Evolutionary conservation across 2,329 filamentous ascomycete genomes (phyloP), one percentile per base, ranked within the genome.

Genomic region (Cladophialophora chaetospira): DNA sequence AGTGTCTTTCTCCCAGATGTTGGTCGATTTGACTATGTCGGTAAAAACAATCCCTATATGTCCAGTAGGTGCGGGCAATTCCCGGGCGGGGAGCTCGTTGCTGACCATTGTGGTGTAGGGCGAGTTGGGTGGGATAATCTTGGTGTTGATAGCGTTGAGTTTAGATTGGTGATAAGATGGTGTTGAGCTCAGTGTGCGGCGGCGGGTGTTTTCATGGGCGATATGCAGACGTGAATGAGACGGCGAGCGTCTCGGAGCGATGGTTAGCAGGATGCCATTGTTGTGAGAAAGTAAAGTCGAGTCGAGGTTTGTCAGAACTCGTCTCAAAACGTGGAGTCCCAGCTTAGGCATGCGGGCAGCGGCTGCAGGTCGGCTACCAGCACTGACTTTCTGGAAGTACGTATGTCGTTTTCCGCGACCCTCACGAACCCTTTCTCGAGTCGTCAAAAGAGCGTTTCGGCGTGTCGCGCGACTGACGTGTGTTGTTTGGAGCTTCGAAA

Each of bases 11-110:
- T 65, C 63, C 63, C 63, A 65, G 31, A 65, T 63, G 42, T 55
- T 45, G 4, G 62, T 64, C 10, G 63, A 66, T 46, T 63, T 63
- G 28, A 64, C 63, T 11, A 64, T 63, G 46, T 66, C 63, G 44
- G 63, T 63, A 49, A 65, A 65, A 5, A 65, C 61, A 29, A 65
- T 65, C n/a, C 52, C 52, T 13, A 65, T 48, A 8, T n/a, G 40
- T 3, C 58, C 57, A 19, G 57, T 28, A 17, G 62, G 62, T 8
- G 62, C 43, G 25, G 50, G 29, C 1, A 50, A 26, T 19, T 5
- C 35, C 25, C 36, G 44, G 36, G 36, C 38, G 11, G 38, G 45
- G 5, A 9, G 23, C 3, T 53, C 28, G 11, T 19, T 43, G 23
- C 23, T 29, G 15, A 36, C 33, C 29, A 29, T 40, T 5, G 46